Evolutionary conservation across 2,329 filamentous ascomycete genomes (phyloP).

Genomic region (Claviceps pazoutovae): DNA sequence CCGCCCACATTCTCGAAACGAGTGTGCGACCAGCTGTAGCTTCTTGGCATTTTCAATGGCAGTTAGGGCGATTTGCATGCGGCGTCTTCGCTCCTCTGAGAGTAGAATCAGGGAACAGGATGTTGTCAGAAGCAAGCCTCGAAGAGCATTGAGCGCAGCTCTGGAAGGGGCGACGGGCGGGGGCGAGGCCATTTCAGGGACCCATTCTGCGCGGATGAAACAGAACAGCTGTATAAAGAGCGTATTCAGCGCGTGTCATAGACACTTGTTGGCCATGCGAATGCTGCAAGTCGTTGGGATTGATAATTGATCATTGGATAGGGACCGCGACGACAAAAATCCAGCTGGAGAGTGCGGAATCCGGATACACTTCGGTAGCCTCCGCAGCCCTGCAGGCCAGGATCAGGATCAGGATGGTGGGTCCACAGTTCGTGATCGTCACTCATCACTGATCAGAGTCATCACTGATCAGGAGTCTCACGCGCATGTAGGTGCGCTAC

Average conservation of each 20-base stretch:
- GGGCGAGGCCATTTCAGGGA: conserved; percentile 28
- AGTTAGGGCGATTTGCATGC: conserved; percentile 35
- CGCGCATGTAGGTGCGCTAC: too few species aligned
- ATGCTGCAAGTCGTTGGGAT: not conserved
- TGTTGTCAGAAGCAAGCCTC: conserved; percentile 40
- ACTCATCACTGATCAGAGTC: too few species aligned
- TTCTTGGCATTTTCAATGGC: conserved; percentile 39
- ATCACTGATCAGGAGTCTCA: too few species aligned
- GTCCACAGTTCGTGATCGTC: not conserved
- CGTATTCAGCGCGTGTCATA: not conserved
- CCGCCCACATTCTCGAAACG: conserved; percentile 18
- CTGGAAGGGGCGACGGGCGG: conserved; percentile 39
- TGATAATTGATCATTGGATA: not conserved
- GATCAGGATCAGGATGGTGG: not conserved
- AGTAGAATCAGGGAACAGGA: conserved; percentile 42
- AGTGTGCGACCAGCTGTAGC: conserved; percentile 20
- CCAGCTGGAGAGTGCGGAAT: not conserved
- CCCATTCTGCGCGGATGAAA: conserved; percentile 10
- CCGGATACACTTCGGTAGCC: not conserved
- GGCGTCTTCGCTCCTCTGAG: conserved; percentile 42
- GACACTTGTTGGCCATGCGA: not conserved
- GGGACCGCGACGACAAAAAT: not conserved
- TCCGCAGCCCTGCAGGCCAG: not conserved
- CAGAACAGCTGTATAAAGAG: not conserved
- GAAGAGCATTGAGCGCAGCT: conserved; percentile 40